Conservation (phyloP, 2,329 filamentous ascomycete genomes). For the Sarocladium kiliense region DNA sequence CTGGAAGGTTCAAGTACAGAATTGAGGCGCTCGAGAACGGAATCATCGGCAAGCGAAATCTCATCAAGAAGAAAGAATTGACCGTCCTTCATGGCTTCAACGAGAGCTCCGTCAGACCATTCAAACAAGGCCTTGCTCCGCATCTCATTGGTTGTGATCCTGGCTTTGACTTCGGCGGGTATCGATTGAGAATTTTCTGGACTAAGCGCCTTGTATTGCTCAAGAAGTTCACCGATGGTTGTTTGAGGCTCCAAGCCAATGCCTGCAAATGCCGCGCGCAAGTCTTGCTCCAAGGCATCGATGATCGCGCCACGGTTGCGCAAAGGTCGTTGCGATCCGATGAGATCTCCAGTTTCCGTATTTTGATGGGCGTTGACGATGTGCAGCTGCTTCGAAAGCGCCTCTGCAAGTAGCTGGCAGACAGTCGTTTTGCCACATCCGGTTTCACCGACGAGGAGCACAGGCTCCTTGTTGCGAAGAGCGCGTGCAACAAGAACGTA, state of each 20-base stretch:
- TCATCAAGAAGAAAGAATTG: constrained; percentile 94
- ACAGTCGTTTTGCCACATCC: constrained; percentile 98
- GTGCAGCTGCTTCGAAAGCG: constrained; percentile 68
- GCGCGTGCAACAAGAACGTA: constrained; percentile 87
- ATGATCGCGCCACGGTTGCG: constrained; percentile 75
- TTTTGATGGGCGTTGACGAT: constrained; percentile 98
- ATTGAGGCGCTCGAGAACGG: constrained; percentile 91
- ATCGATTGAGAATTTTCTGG: constrained; percentile 42
- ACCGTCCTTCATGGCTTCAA: constrained; percentile 87
- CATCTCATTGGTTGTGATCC: constrained; percentile 42
- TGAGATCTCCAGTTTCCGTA: constrained; percentile 93
- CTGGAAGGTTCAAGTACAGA: constrained; percentile 89
- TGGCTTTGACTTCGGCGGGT: constrained; percentile 40
- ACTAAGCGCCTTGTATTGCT: constrained; percentile 47
- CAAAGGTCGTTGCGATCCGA: constrained; percentile 88
- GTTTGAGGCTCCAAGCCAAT: constrained; percentile 35
- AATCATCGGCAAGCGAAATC: constrained; percentile 96
- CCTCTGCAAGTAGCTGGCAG: constrained; percentile 84
- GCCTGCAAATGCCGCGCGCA: constrained; percentile 41
- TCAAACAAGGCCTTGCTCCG: constrained; percentile 86
- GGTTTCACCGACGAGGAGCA: constrained; percentile 91
- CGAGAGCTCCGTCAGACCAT: constrained; percentile 91
- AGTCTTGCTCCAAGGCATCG: constrained; percentile 57
- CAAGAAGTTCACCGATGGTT: constrained; percentile 51
- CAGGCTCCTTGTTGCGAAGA: constrained; percentile 84